A percentile compares a stretch with the other conserved stretches of the same genome.
Conservation (phyloP, 2,329 filamentous ascomycete species). For the Seiridium cupressi region DNA sequence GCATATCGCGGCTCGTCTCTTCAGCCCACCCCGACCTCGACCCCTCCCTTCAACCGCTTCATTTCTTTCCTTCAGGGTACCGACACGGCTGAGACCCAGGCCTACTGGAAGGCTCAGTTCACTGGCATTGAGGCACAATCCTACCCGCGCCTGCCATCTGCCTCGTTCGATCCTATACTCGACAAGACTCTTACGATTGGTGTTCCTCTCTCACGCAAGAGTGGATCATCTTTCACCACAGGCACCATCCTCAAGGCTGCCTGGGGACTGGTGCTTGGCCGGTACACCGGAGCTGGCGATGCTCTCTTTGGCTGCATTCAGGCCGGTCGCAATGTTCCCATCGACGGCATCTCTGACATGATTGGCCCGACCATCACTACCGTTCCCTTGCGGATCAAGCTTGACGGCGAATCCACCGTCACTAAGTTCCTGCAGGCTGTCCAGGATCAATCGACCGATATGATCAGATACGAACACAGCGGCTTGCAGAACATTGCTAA, state of each 20-base stretch:
- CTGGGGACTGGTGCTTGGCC: not conserved
- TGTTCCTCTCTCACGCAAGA: conserved; percentile 1
- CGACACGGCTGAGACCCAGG: not conserved
- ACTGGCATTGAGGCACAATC: not conserved
- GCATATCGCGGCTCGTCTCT: not conserved
- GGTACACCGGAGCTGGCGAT: not conserved
- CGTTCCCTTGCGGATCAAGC: conserved; percentile 1
- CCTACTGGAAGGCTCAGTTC: not conserved
- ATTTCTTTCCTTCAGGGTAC: not conserved
- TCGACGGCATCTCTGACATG: conserved; percentile 7
- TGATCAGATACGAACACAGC: conserved; percentile 1
- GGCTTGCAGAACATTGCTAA: conserved; percentile 3
- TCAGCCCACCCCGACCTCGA: not conserved
- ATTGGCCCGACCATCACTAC: conserved; percentile 8
- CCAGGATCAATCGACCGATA: conserved; percentile 5
- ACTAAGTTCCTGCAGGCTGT: conserved; percentile 4
- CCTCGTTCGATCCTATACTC: not conserved
- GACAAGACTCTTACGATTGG: conserved; percentile 2
- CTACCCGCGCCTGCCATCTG: not conserved
- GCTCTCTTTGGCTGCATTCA: not conserved
- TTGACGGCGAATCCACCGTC: not conserved
- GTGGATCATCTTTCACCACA: conserved; percentile 3
- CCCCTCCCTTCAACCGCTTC: not conserved
- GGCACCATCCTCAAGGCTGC: not conserved
- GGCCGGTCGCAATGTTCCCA: conserved; percentile 3